Conservation (phyloP, 345 rosid species). For the Citrus maxima region DNA sequence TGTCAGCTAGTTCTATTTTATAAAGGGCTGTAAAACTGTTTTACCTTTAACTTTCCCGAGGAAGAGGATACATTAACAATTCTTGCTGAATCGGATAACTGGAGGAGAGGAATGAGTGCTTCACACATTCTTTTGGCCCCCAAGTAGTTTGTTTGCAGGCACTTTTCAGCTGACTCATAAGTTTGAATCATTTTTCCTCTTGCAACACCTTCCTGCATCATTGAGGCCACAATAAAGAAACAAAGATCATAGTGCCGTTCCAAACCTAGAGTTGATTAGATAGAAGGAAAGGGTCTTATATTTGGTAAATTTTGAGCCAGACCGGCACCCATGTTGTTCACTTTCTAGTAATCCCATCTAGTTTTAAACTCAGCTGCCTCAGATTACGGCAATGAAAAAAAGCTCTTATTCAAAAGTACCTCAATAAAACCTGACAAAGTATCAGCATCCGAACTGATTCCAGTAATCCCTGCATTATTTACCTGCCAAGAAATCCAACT, state of each 20-base stretch:
- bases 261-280: not conserved
- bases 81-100: slow-evolving; percentile 42
- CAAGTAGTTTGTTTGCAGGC: slow-evolving; percentile 45
- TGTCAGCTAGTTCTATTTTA: not conserved
- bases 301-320: not conserved
- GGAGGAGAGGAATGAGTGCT: slow-evolving; percentile 44
- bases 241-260: not conserved
- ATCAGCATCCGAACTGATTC: slow-evolving; percentile 19
- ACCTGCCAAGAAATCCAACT: slow-evolving; percentile 26
- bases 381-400: not conserved
- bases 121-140: slow-evolving; percentile 50
- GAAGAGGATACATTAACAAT: slow-evolving; percentile 49
- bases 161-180: slow-evolving; percentile 33
- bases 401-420: not conserved
- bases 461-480: slow-evolving; percentile 50
- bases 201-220: slow-evolving; percentile 19
- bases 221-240: not conserved
- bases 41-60: slow-evolving; percentile 40
- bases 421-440: slow-evolving; percentile 18
- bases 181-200: slow-evolving; percentile 27
- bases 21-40: not conserved
- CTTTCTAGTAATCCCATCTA: not conserved
- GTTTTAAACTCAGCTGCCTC: not conserved
- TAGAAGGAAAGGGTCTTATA: not conserved
- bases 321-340: not conserved